phyloP scores from a whole-genome alignment of 345 rosid genomes.

The Gossypium anomalum region DNA sequence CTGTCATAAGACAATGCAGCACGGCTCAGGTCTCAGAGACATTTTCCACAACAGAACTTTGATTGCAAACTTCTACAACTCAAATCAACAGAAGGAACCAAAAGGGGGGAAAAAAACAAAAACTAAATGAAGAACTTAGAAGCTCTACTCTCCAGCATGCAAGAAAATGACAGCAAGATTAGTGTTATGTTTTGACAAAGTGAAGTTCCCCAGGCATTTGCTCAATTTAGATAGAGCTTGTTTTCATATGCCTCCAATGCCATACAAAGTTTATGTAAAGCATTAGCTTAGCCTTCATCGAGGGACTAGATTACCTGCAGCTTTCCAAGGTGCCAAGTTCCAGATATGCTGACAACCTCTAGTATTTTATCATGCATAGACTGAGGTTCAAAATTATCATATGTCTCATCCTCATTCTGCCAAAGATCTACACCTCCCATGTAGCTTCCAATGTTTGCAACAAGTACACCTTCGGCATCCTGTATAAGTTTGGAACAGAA shows the following conservation, averaged over 20 bases:
- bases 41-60: not conserved
- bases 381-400: slow-evolving; percentile 73
- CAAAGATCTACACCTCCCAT: slow-evolving; percentile 96
- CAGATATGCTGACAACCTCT: slow-evolving; percentile 86
- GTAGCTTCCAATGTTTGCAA: slow-evolving; percentile 91
- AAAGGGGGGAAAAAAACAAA: too few relatives aligned
- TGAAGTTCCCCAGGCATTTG: not conserved
- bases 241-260: not conserved
- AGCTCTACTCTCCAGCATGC: not conserved
- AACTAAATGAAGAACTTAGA: too few relatives aligned
- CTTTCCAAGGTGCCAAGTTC: slow-evolving; percentile 94
- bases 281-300: not conserved
- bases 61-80: not conserved
- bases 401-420: slow-evolving; percentile 84
- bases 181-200: not conserved
- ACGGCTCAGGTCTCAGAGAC: not conserved
- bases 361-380: slow-evolving; percentile 86
- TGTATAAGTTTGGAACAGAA: slow-evolving; percentile 27
- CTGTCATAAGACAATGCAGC: slow-evolving; percentile 32
- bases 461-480: slow-evolving; percentile 92
- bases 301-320: slow-evolving; percentile 60
- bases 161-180: not conserved
- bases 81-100: not conserved
- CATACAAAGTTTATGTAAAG: not conserved
- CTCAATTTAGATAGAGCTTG: not conserved